Percentiles rank a stretch among this genome's conserved stretches.
Conservation (phyloP, 1,284 basidiomycete genomes). For the Pyrrhoderma lamaoense region DNA sequence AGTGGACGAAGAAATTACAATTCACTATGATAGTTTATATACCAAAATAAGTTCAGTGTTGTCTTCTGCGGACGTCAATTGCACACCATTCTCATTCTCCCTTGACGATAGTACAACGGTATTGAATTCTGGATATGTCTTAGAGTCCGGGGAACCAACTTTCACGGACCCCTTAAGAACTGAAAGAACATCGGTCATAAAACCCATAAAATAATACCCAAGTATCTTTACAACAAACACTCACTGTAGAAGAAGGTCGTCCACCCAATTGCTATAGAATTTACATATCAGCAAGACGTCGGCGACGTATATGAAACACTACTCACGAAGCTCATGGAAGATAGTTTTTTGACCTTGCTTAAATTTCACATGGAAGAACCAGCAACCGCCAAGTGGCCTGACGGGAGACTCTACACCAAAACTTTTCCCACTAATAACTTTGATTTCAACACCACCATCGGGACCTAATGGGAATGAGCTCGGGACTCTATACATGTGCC, state of each 20-base stretch:
- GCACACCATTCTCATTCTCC: conserved; percentile 52
- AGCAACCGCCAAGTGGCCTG: conserved; percentile 84
- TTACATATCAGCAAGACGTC: conserved; percentile 10
- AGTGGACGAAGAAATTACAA: conserved; percentile 2
- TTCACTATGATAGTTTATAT: conserved; percentile 7
- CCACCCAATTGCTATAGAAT: conserved; percentile 59
- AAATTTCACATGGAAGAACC: conserved; percentile 85
- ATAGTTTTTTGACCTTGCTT: conserved; percentile 54
- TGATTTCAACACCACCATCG: conserved; percentile 67
- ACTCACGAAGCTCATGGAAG: conserved; percentile 81
- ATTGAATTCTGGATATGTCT: conserved; percentile 54
- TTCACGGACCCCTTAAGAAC: conserved; percentile 61
- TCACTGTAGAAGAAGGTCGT: conserved; percentile 76
- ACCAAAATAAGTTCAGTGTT: conserved; percentile 70
- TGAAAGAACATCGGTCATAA: conserved; percentile 29
- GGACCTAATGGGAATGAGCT: conserved; percentile 64
- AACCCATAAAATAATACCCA: no score
- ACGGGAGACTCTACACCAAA: conserved; percentile 85
- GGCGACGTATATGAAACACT: not conserved
- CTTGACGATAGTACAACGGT: conserved; percentile 70
- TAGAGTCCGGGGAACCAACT: conserved; percentile 46
- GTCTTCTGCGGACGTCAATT: conserved; percentile 47
- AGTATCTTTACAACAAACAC: no score
- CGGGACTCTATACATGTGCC: conserved; percentile 47
- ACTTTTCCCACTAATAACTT: conserved; percentile 85